A percentile compares a stretch with the other conserved stretches of the same genome.
Conservation (phyloP, 768 basidiomycete species). For the Collybiopsis confluens region DNA sequence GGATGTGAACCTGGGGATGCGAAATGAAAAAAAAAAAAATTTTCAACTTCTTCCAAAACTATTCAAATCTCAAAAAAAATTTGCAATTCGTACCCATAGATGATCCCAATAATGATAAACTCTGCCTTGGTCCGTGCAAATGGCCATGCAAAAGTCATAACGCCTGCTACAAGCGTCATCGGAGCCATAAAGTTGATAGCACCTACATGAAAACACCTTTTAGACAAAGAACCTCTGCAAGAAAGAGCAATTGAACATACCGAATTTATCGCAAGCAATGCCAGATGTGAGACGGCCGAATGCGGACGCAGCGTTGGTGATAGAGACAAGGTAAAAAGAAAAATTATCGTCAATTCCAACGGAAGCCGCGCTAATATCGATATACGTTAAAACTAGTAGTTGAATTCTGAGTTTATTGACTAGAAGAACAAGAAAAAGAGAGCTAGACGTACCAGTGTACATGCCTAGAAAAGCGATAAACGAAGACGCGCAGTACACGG, state of each 20-base stretch:
- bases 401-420: background rate
- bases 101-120: slow-evolving; percentile 21
- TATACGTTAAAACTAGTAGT: slow-evolving; percentile 52
- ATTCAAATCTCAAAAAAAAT: too few relatives aligned
- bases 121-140: slow-evolving; percentile 40
- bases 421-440: background rate
- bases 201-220: slow-evolving; percentile 34
- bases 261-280: slow-evolving; percentile 47
- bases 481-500: slow-evolving; percentile 52
- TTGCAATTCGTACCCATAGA: slow-evolving; percentile 1
- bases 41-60: too few relatives aligned
- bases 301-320: slow-evolving; percentile 42
- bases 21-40: too few relatives aligned
- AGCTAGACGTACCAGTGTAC: slow-evolving; percentile 54
- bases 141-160: slow-evolving; percentile 71
- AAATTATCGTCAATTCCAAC: slow-evolving; percentile 31
- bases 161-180: slow-evolving; percentile 49
- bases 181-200: slow-evolving; percentile 67
- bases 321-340: slow-evolving; percentile 40
- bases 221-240: background rate
- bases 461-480: slow-evolving; percentile 61
- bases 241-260: slow-evolving; percentile 25
- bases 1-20: slow-evolving; percentile 41
- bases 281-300: slow-evolving; percentile 53
- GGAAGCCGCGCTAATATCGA: slow-evolving; percentile 38